These are phyloP conservation scores for Fusarium sp. DNA, from an alignment of 2,329 filamentous ascomycete genomes.

Conservation along the genomic window DNA sequence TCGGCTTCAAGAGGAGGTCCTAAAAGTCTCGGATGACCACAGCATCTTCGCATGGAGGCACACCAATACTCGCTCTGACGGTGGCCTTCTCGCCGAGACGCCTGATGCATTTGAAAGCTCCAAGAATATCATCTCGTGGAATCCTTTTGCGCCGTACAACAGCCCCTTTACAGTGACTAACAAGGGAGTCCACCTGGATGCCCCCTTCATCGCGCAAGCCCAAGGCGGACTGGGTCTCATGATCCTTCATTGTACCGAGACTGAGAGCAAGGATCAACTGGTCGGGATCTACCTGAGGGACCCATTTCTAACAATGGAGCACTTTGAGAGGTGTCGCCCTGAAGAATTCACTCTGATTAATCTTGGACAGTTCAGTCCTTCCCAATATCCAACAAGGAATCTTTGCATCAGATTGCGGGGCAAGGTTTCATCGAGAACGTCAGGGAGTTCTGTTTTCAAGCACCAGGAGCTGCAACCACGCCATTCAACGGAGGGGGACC, in stretches of 20 bases:
- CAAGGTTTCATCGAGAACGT: not conserved
- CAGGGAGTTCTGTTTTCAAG: not conserved
- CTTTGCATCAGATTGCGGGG: not conserved
- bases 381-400: not conserved
- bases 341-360: not conserved
- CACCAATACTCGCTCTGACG: not conserved
- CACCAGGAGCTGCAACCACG: not conserved
- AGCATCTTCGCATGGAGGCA: slow-evolving; percentile 11
- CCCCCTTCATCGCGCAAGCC: slow-evolving; percentile 5
- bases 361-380: not conserved
- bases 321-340: slow-evolving; percentile 12
- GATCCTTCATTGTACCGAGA: slow-evolving; percentile 11
- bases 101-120: slow-evolving; percentile 4
- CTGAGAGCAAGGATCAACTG: not conserved
- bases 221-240: not conserved
- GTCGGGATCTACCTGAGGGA: slow-evolving; percentile 10
- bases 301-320: slow-evolving; percentile 21
- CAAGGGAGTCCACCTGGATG: slow-evolving; percentile 16
- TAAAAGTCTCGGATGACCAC: slow-evolving; percentile 9
- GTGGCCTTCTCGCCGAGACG: slow-evolving; percentile 5
- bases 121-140: slow-evolving; percentile 5
- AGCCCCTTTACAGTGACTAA: slow-evolving; percentile 9
- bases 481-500: not conserved
- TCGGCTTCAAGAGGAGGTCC: slow-evolving; percentile 42
- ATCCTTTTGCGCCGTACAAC: not conserved